These are phyloP conservation scores for Excoecaria agallocha DNA, from an alignment of 345 rosid genomes.

Conservation along the genomic window DNA sequence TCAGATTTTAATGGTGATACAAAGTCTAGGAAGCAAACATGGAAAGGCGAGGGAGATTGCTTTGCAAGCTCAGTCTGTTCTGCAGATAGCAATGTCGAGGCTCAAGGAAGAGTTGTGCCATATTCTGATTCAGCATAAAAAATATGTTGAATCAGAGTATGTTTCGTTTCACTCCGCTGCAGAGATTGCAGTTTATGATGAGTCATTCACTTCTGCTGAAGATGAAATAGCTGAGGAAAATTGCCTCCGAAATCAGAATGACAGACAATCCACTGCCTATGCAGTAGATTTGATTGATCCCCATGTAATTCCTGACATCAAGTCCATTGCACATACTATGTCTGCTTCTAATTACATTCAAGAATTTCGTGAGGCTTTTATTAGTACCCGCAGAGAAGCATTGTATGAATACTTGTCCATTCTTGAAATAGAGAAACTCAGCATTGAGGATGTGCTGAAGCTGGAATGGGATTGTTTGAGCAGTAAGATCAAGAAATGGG, in stretches of 20 bases:
- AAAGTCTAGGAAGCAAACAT: constrained; percentile 32
- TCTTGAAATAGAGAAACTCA: constrained; percentile 48
- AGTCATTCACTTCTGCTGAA: constrained; percentile 60
- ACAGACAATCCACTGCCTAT: constrained; percentile 23
- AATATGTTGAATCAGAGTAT: constrained; percentile 33
- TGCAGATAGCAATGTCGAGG: constrained; percentile 70
- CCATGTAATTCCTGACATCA: constrained; percentile 46
- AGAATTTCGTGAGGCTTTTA: constrained; percentile 53
- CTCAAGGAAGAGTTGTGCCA: constrained; percentile 68
- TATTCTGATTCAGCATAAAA: constrained; percentile 47
- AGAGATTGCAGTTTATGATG: constrained; percentile 42
- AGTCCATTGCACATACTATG: constrained; percentile 67
- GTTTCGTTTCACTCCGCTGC: constrained; percentile 38
- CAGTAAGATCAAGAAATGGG: constrained; percentile 65
- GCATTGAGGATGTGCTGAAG: constrained; percentile 56
- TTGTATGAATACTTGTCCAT: constrained; percentile 49
- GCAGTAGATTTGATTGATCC: constrained; percentile 52
- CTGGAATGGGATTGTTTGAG: constrained; percentile 54
- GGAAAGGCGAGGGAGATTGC: constrained; percentile 44
- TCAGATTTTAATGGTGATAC: constrained; percentile 42
- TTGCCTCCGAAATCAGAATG: constrained; percentile 24
- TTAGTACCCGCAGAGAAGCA: constrained; percentile 48
- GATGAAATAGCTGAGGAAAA: constrained; percentile 40
- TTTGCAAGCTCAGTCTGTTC: constrained; percentile 40
- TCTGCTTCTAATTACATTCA: constrained; percentile 48